Evolutionary conservation across 306 rosid genomes (phyloP).

Genomic region (Trichosanthes cucumerina): DNA sequence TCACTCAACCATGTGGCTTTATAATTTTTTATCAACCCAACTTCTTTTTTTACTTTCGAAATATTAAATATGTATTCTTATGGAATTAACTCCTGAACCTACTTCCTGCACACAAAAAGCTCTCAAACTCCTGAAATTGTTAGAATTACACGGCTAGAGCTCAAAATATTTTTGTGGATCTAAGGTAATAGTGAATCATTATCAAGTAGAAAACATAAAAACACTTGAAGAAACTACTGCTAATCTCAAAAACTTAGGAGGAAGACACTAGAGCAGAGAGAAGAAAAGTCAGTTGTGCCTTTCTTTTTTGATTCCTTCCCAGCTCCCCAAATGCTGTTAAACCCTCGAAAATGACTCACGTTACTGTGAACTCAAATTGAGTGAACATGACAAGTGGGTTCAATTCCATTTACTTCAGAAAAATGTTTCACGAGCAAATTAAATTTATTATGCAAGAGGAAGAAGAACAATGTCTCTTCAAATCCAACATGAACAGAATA

Average conservation of each 20-base stretch:
- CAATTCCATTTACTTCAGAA: not conserved
- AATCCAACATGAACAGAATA: not conserved
- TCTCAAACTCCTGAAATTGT: not conserved
- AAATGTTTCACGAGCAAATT: not conserved
- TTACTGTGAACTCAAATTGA: not conserved
- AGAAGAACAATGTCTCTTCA: not conserved
- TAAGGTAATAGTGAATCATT: not conserved
- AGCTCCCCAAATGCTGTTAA: not conserved
- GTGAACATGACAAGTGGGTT: not conserved
- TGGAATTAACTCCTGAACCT: not conserved
- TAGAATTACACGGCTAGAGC: not conserved
- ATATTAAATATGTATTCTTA: not conserved
- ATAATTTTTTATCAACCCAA: not conserved
- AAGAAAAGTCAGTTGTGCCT: not conserved
- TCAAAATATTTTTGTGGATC: not conserved
- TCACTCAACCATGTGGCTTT: not conserved
- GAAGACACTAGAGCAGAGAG: not conserved
- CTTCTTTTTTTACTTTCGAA: not conserved
- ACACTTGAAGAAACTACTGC: not conserved
- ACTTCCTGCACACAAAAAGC: not conserved
- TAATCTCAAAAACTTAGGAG: not conserved
- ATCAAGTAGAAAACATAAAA: not conserved
- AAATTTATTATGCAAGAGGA: not conserved
- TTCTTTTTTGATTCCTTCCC: not conserved
- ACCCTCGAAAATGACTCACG: not conserved